Percentiles rank a stretch among this genome's conserved stretches.
Conservation (phyloP, 1,139 yeast genomes). For the Diutina catenulata region DNA sequence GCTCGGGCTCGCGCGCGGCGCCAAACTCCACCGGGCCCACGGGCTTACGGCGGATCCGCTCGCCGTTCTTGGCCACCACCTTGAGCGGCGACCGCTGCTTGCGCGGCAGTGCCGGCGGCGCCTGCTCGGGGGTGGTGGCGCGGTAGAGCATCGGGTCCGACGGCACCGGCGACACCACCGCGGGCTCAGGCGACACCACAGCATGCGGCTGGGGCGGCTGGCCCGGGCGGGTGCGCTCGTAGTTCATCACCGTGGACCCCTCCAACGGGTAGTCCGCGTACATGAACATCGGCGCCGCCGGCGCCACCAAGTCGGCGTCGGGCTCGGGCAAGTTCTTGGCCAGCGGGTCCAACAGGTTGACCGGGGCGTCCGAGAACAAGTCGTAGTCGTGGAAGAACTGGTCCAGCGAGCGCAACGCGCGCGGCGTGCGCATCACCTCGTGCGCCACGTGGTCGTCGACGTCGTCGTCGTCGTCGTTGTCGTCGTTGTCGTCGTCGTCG, state of each 20-base stretch:
- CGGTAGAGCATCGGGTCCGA: background rate
- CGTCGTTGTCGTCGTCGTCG: conserved; percentile 6
- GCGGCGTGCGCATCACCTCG: conserved; percentile 24
- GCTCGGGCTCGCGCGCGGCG: background rate
- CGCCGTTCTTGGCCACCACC: conserved; percentile 4
- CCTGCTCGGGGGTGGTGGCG: background rate
- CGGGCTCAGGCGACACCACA: conserved; percentile 1
- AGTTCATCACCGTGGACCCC: conserved; percentile 1
- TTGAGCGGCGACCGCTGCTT: background rate
- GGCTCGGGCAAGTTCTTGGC: conserved; percentile 22
- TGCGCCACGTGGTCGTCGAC: conserved; percentile 16
- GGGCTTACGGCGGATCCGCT: background rate
- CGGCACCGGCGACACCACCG: no score
- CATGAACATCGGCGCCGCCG: conserved; percentile 8
- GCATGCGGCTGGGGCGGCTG: conserved; percentile 9
- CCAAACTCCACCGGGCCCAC: background rate
- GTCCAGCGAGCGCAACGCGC: conserved; percentile 22
- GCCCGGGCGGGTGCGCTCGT: background rate
- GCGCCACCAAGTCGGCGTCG: conserved; percentile 20
- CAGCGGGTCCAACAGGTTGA: background rate
- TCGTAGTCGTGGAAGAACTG: conserved; percentile 27
- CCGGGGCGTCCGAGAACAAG: conserved; percentile 6
- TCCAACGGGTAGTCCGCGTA: conserved; percentile 1
- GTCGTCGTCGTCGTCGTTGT: conserved; percentile 13
- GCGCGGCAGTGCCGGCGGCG: background rate